Percentiles rank a stretch among this genome's conserved stretches.
phyloP scores from a whole-genome alignment of 2,329 filamentous ascomycete genomes.

The Moelleriella libera region DNA sequence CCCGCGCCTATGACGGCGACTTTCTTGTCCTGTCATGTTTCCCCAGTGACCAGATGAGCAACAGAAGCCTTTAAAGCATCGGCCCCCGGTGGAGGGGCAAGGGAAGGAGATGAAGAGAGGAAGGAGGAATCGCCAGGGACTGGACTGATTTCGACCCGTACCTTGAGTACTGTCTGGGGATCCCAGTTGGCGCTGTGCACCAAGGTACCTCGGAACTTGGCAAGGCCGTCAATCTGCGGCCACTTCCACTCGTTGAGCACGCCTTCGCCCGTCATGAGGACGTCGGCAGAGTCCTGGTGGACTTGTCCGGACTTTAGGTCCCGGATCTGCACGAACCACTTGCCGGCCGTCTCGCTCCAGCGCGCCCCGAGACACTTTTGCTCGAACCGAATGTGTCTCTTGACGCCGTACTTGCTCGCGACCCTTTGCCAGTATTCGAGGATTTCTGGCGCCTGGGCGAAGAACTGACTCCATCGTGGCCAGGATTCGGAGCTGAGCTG shows the following conservation, averaged over 20 bases:
- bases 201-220: slow-evolving; percentile 31
- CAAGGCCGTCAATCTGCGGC: slow-evolving; percentile 30
- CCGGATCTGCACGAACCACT: slow-evolving; percentile 26
- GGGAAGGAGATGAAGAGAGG: background rate
- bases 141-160: slow-evolving; percentile 22
- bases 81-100: no score
- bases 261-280: slow-evolving; percentile 34
- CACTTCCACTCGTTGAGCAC: slow-evolving; percentile 38
- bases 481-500: slow-evolving; percentile 39
- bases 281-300: slow-evolving; percentile 1
- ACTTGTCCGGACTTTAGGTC: slow-evolving; percentile 8
- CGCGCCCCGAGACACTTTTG: slow-evolving; percentile 26
- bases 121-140: background rate
- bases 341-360: slow-evolving; percentile 28
- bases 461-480: slow-evolving; percentile 39
- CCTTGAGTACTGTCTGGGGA: slow-evolving; percentile 22
- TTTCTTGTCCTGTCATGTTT: slow-evolving; percentile 22
- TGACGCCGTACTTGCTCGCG: slow-evolving; percentile 30
- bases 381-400: slow-evolving; percentile 25
- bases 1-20: slow-evolving; percentile 44
- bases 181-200: slow-evolving; percentile 34
- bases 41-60: no score
- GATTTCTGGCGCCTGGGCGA: slow-evolving; percentile 38
- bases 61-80: no score
- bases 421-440: slow-evolving; percentile 32